phyloP scores from a whole-genome alignment of 2,329 filamentous ascomycete species.

The Fusarium dlaminii region DNA sequence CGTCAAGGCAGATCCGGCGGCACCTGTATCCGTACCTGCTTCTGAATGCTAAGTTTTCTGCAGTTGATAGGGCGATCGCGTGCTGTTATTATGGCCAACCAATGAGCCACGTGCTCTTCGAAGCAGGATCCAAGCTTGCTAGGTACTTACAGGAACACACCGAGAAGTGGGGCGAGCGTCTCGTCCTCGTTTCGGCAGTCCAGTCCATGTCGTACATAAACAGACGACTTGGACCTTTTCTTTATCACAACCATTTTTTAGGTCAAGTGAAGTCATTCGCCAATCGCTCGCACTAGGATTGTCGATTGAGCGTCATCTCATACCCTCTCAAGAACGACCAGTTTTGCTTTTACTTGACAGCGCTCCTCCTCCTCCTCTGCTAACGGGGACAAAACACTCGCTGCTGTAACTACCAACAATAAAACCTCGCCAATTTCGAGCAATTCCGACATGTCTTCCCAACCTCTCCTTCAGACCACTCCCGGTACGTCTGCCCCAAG shows the following conservation, averaged over 20 bases:
- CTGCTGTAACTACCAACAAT: constrained; percentile 16
- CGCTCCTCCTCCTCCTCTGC: background rate
- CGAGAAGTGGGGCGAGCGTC: constrained; percentile 21
- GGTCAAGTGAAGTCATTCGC: background rate
- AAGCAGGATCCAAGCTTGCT: constrained; percentile 15
- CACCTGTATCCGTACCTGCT: constrained; percentile 32
- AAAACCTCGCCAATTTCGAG: constrained; percentile 7
- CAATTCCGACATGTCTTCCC: constrained; percentile 80
- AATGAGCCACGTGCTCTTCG: constrained; percentile 46
- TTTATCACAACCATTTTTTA: constrained; percentile 12
- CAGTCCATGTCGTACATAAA: constrained; percentile 35
- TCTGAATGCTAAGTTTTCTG: background rate
- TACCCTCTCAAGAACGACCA: background rate
- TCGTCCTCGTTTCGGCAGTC: constrained; percentile 22
- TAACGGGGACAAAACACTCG: background rate
- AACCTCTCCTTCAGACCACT: constrained; percentile 93
- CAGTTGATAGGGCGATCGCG: constrained; percentile 23
- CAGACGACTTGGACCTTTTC: constrained; percentile 28
- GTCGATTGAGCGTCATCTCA: constrained; percentile 2
- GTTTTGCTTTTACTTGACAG: background rate
- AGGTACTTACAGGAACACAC: constrained; percentile 2
- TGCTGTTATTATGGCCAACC: constrained; percentile 35
- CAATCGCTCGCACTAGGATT: constrained; percentile 3
- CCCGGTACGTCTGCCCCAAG: constrained; percentile 73
- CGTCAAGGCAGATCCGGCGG: constrained; percentile 4